Base-by-base conservation (phyloP, 495 filamentous ascomycete genomes). In the Lasiosphaeriaceae sp. region DNA sequence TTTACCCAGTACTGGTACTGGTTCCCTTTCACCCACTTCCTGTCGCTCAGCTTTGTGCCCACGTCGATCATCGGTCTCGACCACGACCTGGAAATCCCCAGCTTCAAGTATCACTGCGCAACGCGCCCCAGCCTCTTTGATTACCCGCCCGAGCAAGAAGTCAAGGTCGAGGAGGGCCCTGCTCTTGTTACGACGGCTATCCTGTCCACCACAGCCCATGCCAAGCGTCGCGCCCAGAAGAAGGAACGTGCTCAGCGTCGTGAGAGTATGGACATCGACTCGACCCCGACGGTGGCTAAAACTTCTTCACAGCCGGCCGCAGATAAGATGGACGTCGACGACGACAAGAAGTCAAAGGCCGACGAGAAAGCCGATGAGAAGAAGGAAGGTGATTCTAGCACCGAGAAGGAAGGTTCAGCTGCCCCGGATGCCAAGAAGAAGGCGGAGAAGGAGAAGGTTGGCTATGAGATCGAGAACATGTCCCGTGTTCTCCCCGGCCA, bases 1-100 rank as follows among this genome's bases (percentile, higher is more conserved):
- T 99, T 99, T 76, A 94, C 90, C 7, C 95, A 99, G 71, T 99
- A 99, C 76, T 99, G 95, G 95, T 99, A 99, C 75, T 99, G 95
- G 95, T 99, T 99, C 84, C 95, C 95, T 47, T 85, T 97, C 62
- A 96, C 94, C 22, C 95, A 97, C 72, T 99, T 99, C 84, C 74
- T 99, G 20, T 93, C 92, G 0, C 79, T 97, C 58, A 90, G 88
- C 66, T 97, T 97, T 69, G 87, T 88, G 8, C 95, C 95, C 0
- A 97, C 95, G 9, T 88, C 92, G 1, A 89, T 99, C 64, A 96
- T 97, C 55, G 93, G 87, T 47, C 84, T 99, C 20, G 92, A 97
- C 69, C 85, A 93, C 67, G 89, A 96, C 65, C 81, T 99, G 3
- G 91, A 96, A 59, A 87, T 96, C 37, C 92, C 95, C n/a, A 86